Conservation (phyloP, 192 early-diverging fungal genomes). For the Funneliformis mosseae region DNA sequence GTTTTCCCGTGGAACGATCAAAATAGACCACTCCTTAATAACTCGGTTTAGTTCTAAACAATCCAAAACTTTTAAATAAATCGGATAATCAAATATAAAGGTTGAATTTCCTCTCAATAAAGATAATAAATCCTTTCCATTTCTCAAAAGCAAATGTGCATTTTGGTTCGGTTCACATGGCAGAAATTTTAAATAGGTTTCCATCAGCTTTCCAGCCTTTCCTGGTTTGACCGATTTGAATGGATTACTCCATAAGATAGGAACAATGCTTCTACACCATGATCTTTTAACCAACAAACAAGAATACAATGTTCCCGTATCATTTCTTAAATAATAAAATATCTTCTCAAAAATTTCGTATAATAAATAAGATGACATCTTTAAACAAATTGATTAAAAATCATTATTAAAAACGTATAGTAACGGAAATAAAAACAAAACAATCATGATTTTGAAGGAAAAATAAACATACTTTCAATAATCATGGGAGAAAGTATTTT, state of each 20-base stretch:
- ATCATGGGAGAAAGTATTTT: too few species aligned
- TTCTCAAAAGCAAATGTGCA: not conserved
- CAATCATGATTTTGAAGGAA: too few species aligned
- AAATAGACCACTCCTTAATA: not conserved
- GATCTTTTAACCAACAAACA: not conserved
- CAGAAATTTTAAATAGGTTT: not conserved
- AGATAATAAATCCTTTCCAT: not conserved
- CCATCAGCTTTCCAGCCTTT: not conserved
- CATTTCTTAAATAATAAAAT: not conserved
- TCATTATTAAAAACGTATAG: too few species aligned
- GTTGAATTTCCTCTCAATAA: not conserved
- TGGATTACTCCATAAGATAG: conserved; percentile 11
- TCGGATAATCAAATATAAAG: not conserved
- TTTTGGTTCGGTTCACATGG: not conserved
- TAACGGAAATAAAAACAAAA: too few species aligned
- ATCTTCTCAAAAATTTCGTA: not conserved
- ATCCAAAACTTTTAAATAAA: not conserved
- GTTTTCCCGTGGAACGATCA: not conserved
- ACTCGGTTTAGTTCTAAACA: not conserved
- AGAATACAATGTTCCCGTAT: not conserved
- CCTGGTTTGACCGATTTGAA: not conserved
- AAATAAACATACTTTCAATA: too few species aligned
- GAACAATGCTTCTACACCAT: conserved; percentile 2
- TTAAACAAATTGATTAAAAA: not conserved
- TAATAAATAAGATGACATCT: not conserved